Evolutionary conservation across 1,139 yeast species (phyloP).

Genomic region (Blastobotrys buckinghamii): DNA sequence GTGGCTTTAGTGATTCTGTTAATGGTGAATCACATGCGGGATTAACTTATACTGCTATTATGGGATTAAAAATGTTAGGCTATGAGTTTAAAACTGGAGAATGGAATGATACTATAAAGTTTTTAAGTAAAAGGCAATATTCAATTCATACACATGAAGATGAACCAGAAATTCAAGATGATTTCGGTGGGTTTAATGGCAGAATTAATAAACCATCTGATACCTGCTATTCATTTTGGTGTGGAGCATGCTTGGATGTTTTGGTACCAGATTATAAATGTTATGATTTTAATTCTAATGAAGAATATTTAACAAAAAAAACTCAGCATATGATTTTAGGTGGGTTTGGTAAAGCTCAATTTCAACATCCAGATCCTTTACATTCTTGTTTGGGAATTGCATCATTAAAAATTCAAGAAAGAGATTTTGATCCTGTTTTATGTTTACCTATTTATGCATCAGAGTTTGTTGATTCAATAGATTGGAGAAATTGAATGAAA

Average conservation of each 20-base stretch:
- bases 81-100: conserved; percentile 18
- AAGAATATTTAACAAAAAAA: conserved; percentile 44
- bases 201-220: conserved; percentile 79
- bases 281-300: conserved; percentile 38
- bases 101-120: conserved; percentile 44
- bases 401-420: conserved; percentile 29
- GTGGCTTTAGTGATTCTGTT: conserved; percentile 54
- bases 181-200: conserved; percentile 81
- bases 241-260: conserved; percentile 52
- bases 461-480: conserved; percentile 9
- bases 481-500: no score
- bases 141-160: conserved; percentile 28
- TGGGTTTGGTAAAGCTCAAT: conserved; percentile 73
- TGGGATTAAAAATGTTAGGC: conserved; percentile 48
- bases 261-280: conserved; percentile 31
- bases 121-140: conserved; percentile 61
- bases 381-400: conserved; percentile 38
- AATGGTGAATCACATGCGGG: conserved; percentile 82
- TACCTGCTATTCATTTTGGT: conserved; percentile 94
- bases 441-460: conserved; percentile 21
- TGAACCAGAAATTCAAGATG: conserved; percentile 36
- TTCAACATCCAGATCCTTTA: conserved; percentile 48
- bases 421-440: conserved; percentile 24
- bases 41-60: conserved; percentile 78
- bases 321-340: conserved; percentile 68